Evolutionary conservation across 2,329 filamentous ascomycete genomes (phyloP).

Genomic region (Aspergillus aculeatus): DNA sequence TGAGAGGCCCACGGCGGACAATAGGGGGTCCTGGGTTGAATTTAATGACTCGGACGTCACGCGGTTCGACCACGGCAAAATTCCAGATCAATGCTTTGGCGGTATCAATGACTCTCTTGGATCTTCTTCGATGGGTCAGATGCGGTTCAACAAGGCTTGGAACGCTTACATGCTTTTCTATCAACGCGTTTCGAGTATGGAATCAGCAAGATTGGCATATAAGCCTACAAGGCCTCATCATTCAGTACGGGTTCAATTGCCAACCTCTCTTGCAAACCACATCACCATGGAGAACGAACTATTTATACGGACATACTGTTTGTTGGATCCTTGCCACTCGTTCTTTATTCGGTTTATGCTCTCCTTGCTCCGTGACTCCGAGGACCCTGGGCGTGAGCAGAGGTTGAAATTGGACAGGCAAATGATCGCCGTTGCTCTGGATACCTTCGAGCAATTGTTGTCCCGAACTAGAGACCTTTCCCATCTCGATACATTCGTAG

Average conservation of each 20-base stretch:
- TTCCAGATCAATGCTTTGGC: conserved; percentile 79
- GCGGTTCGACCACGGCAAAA: conserved; percentile 69
- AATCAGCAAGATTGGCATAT: conserved; percentile 52
- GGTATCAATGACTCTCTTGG: conserved; percentile 59
- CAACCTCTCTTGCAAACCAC: conserved; percentile 48
- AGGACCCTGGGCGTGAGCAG: conserved; percentile 50
- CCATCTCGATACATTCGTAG: conserved; percentile 59
- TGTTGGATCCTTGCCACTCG: conserved; percentile 72
- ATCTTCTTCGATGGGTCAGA: conserved; percentile 46
- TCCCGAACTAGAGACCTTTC: conserved; percentile 68
- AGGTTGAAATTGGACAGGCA: conserved; percentile 47
- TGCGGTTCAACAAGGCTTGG: conserved; percentile 64
- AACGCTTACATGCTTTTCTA: conserved; percentile 99
- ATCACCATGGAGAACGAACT: conserved; percentile 71
- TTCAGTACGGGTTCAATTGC: conserved; percentile 49
- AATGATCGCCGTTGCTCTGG: conserved; percentile 45
- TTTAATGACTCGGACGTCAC: conserved; percentile 90
- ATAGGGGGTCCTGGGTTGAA: conserved; percentile 69
- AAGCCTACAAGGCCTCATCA: conserved; percentile 47
- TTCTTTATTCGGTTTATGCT: conserved; percentile 66
- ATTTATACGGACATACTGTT: conserved; percentile 72
- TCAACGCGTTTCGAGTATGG: conserved; percentile 70
- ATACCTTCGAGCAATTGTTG: conserved; percentile 73
- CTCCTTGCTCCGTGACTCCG: conserved; percentile 53
- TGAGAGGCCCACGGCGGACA: conserved; percentile 62